phyloP scores from a whole-genome alignment of 768 basidiomycete genomes.

The Paxillus involutus region DNA sequence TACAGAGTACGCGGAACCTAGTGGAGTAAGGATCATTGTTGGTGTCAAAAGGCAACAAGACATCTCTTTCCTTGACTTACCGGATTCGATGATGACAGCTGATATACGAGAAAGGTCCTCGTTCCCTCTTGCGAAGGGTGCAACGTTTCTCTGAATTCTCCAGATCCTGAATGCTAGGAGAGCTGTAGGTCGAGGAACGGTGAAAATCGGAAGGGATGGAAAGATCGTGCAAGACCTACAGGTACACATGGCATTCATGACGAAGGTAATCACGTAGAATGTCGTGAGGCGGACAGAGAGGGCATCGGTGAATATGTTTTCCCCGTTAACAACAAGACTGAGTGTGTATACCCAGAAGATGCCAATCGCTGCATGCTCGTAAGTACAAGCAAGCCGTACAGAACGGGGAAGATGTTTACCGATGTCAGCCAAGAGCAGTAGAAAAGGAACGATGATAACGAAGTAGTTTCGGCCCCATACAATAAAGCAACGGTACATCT shows the following conservation, averaged over 20 bases:
- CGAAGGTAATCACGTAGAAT: slow-evolving; percentile 25
- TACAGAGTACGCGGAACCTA: slow-evolving; percentile 17
- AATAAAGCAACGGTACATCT: slow-evolving; percentile 26
- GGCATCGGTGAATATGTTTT: slow-evolving; percentile 18
- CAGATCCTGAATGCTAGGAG: slow-evolving; percentile 26
- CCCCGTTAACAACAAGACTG: slow-evolving; percentile 13
- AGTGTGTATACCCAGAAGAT: slow-evolving; percentile 20
- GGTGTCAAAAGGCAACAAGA: neutral
- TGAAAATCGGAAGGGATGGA: neutral
- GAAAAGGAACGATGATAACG: slow-evolving; percentile 17
- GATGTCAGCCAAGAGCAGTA: slow-evolving; percentile 28
- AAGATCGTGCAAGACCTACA: slow-evolving; percentile 10
- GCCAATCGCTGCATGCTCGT: slow-evolving; percentile 11
- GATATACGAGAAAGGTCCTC: slow-evolving; percentile 10
- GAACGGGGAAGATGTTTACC: slow-evolving; percentile 11
- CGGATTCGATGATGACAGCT: slow-evolving; percentile 20
- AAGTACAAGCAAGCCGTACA: neutral
- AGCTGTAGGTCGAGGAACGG: slow-evolving; percentile 5
- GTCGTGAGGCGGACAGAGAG: slow-evolving; percentile 20
- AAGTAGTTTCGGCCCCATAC: slow-evolving; percentile 22
- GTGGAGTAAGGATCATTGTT: neutral
- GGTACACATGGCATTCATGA: slow-evolving; percentile 27
- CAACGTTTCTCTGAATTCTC: slow-evolving; percentile 17
- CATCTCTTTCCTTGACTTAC: slow-evolving; percentile 2
- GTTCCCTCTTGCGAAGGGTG: neutral